Evolutionary conservation across 2,329 filamentous ascomycete species (phyloP).

Genomic region (Botrytis aclada): DNA sequence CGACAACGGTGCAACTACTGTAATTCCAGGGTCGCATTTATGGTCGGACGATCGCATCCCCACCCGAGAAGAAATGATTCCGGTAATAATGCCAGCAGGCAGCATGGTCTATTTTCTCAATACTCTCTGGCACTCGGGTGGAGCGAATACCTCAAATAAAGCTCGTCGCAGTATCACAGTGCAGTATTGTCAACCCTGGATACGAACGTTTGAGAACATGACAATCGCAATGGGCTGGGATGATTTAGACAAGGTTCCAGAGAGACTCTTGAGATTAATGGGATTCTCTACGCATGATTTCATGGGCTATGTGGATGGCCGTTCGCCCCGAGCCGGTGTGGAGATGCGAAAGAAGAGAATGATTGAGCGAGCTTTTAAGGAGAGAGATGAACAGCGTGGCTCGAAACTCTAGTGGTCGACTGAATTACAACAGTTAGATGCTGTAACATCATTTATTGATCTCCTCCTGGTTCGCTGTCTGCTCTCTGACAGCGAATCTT

Average conservation of each 20-base stretch:
- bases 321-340: conserved; percentile 31
- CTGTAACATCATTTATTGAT: neutral
- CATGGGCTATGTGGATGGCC: conserved; percentile 36
- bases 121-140: conserved; percentile 35
- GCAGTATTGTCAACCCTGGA: conserved; percentile 39
- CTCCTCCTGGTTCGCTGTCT: neutral
- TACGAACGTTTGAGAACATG: conserved; percentile 41
- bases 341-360: conserved; percentile 36
- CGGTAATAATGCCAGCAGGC: conserved; percentile 35
- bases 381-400: conserved; percentile 10
- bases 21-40: conserved; percentile 36
- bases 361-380: conserved; percentile 31
- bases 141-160: conserved; percentile 29
- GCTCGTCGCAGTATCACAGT: conserved; percentile 32
- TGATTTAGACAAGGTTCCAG: conserved; percentile 32
- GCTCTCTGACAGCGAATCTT: neutral
- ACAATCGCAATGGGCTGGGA: conserved; percentile 39
- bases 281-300: conserved; percentile 35
- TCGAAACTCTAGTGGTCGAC: conserved; percentile 2
- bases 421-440: neutral
- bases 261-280: conserved; percentile 31
- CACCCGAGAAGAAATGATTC: conserved; percentile 31
- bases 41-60: conserved; percentile 36
- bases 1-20: conserved; percentile 35
- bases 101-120: conserved; percentile 36